These are phyloP conservation scores for Stropharia rugosoannulata DNA, from an alignment of 768 basidiomycete species.

Conservation along the genomic window DNA sequence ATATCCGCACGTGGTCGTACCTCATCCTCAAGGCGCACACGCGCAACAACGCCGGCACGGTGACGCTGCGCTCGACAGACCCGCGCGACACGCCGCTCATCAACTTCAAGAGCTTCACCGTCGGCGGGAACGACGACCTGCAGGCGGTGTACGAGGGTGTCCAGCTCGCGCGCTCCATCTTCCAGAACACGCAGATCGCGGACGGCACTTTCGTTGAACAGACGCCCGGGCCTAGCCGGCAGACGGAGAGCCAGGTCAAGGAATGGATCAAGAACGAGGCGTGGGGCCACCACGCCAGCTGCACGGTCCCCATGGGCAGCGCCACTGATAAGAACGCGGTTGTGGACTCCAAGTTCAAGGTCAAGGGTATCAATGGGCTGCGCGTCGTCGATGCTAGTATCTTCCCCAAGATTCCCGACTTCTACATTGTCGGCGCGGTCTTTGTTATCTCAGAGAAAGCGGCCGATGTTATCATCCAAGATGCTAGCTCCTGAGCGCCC, in stretches of 20 bases:
- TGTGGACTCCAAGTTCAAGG: conserved; percentile 4
- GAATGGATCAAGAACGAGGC: conserved; percentile 9
- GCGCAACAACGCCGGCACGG: conserved; percentile 8
- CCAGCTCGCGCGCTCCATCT: conserved; percentile 6
- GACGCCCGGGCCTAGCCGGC: conserved; percentile 1
- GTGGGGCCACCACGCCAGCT: conserved; percentile 11
- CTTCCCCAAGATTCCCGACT: conserved; percentile 9
- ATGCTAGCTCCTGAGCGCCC: not conserved
- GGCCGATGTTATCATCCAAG: conserved; percentile 4
- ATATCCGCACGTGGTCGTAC: conserved; percentile 7
- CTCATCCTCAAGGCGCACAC: conserved; percentile 9
- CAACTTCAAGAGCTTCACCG: conserved; percentile 5
- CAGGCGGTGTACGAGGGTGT: conserved; percentile 9
- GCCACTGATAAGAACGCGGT: not conserved
- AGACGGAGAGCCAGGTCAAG: conserved; percentile 8
- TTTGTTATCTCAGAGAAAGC: conserved; percentile 12
- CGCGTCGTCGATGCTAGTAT: conserved; percentile 11
- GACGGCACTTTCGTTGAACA: conserved; percentile 3
- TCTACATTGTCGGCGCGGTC: conserved; percentile 10
- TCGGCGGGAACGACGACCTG: conserved; percentile 1
- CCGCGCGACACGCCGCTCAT: conserved; percentile 6
- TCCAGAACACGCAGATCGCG: not conserved
- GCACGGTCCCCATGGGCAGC: conserved; percentile 6
- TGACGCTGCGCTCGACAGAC: conserved; percentile 4
- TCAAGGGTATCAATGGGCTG: conserved; percentile 7